A percentile compares a stretch with the other conserved stretches of the same genome.
Conservation (phyloP, 768 basidiomycete genomes). For the Agrocybe pediades region DNA sequence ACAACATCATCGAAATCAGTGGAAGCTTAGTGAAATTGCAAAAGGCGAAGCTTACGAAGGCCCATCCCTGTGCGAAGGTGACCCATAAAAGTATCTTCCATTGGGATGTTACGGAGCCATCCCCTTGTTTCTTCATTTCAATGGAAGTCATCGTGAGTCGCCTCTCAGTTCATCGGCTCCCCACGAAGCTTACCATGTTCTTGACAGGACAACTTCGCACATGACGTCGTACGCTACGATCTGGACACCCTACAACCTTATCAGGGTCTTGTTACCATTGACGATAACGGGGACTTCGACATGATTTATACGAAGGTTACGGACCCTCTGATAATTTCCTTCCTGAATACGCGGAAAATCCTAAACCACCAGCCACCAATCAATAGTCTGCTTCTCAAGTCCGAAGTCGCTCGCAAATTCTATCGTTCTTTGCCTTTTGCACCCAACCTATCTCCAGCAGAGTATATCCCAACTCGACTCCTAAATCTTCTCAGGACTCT, state of each 20-base stretch:
- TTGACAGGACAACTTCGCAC: slow-evolving; percentile 92
- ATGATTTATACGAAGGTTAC: slow-evolving; percentile 81
- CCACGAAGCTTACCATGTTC: no score
- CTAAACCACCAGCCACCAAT: slow-evolving; percentile 62
- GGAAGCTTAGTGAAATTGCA: slow-evolving; percentile 75
- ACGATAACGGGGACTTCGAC: slow-evolving; percentile 79
- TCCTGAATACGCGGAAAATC: slow-evolving; percentile 66
- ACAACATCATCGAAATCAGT: slow-evolving; percentile 96
- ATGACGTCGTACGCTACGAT: slow-evolving; percentile 93
- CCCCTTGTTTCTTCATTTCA: slow-evolving; percentile 91
- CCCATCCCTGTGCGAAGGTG: slow-evolving; percentile 70
- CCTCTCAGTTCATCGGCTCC: not conserved
- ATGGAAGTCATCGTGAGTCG: slow-evolving; percentile 90
- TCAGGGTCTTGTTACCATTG: slow-evolving; percentile 81
- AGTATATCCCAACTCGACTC: slow-evolving; percentile 92
- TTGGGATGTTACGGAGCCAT: slow-evolving; percentile 72
- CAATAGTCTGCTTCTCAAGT: slow-evolving; percentile 53
- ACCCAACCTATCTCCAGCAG: slow-evolving; percentile 83
- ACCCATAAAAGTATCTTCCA: slow-evolving; percentile 83
- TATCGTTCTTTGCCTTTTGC: slow-evolving; percentile 82
- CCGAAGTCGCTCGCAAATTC: slow-evolving; percentile 59
- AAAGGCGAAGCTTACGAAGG: slow-evolving; percentile 57
- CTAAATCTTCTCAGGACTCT: slow-evolving; percentile 83
- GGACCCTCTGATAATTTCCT: slow-evolving; percentile 82
- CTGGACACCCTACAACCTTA: slow-evolving; percentile 75